Evolutionary conservation across 768 basidiomycete species (phyloP).

Genomic region (Macrolepiota dolichaula): DNA sequence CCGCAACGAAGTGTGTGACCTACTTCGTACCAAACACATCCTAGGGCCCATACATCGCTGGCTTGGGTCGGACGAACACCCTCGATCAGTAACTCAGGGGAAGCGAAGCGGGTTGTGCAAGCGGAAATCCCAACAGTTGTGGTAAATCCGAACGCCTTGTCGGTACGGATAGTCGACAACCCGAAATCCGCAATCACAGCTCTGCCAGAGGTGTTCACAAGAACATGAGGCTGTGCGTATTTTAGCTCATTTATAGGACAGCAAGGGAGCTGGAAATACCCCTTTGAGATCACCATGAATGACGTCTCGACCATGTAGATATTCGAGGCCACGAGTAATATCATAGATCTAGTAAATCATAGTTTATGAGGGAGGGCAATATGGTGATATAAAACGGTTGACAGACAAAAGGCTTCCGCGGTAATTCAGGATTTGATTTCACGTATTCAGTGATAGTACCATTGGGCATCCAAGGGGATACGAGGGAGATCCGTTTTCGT

Average conservation of each 20-base stretch:
- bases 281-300: conserved; percentile 16
- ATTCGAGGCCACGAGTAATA: conserved; percentile 11
- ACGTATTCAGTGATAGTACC: conserved; percentile 8
- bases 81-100: conserved; percentile 13
- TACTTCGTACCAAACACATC: conserved; percentile 15
- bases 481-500: background rate
- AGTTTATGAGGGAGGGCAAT: background rate
- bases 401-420: background rate
- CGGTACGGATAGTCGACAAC: background rate
- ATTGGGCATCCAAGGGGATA: conserved; percentile 14
- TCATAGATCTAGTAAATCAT: conserved; percentile 5
- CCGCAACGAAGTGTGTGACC: background rate
- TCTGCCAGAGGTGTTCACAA: conserved; percentile 3
- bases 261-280: background rate
- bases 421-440: background rate
- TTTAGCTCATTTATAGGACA: background rate
- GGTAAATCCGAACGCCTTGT: background rate
- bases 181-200: conserved; percentile 16
- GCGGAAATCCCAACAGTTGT: background rate
- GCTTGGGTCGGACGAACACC: background rate
- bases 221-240: conserved; percentile 9
- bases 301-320: conserved; percentile 12
- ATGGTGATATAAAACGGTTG: background rate
- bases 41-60: conserved; percentile 16
- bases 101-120: conserved; percentile 12